Evolutionary conservation across 2,329 filamentous ascomycete species (phyloP), one percentile per base, ranked within the genome.

Genomic region (Cladosporium sp.): DNA sequence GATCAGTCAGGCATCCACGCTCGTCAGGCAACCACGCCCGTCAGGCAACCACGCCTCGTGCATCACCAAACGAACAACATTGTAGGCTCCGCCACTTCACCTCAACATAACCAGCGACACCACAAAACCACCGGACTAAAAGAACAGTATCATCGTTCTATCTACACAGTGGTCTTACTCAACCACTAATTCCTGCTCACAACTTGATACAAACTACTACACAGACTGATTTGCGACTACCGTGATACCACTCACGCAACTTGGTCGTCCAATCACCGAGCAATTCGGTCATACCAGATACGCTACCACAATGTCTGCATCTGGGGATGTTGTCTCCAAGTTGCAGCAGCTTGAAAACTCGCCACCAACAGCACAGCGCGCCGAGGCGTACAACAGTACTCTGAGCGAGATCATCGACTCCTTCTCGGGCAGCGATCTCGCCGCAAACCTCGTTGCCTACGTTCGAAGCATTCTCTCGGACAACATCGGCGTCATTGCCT

Each of bases 401-500:
- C 83, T 89, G 68, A 77, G 82, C 68, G 79, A 83, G 59, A 86
- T 88, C 74, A 79, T 85, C 61, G 75, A 80, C 14, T 80, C 80
- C 12, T 76, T 79, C 8, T 72, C 78, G 40, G 77, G 81, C 18
- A 73, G 76, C 23, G 79, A 84, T 63, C 80, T 87, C 56, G 76
- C 83, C 65, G 77, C 84, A 67, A 88, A 93, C 77, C 83, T 93
- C 66, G 87, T 86, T 67, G 86, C 86, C 72, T 89, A 91, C 70
- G 82, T 89, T 2, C 69, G 71, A 49, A 86, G 84, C 59, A 84
- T 93, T 62, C 86, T 93, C 69, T 83, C 82, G 69, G 88, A 91
- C 72, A 84, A 84, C 26, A 84, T 93, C 63, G 90, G 91, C 72
- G 88, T 94, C 71, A 90, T 95, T n/a, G 84, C 88, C 33, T 88